These are phyloP conservation scores for Globisporangium yorkense DNA, from an alignment of 352 stramenopile species.

Conservation along the genomic window DNA sequence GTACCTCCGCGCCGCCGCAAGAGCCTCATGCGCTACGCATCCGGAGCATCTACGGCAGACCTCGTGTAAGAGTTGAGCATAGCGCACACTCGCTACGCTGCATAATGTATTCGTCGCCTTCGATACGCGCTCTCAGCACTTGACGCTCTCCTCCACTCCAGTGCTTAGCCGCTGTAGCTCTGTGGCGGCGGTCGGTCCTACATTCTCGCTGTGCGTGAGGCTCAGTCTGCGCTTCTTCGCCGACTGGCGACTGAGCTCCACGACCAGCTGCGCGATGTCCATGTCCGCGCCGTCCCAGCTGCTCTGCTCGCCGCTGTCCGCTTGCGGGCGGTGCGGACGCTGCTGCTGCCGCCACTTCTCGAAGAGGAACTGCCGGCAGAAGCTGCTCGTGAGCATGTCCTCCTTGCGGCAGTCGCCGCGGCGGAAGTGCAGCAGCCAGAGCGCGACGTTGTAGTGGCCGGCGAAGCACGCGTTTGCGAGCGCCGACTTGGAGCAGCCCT, in stretches of 20 bases:
- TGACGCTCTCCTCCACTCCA: neutral
- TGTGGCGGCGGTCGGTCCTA: neutral
- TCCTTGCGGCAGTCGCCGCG: conserved; percentile 9
- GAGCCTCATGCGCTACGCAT: conserved; percentile 12
- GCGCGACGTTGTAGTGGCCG: conserved; percentile 43
- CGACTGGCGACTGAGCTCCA: neutral
- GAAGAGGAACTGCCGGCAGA: conserved; percentile 4
- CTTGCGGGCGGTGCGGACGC: neutral
- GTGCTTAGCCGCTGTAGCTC: neutral
- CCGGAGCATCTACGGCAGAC: neutral
- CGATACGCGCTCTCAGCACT: neutral
- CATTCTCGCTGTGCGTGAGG: neutral
- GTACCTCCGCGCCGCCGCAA: conserved; percentile 4
- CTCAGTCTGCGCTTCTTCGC: neutral
- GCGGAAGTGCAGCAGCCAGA: conserved; percentile 35
- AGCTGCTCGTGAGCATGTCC: conserved; percentile 7
- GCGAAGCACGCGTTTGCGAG: conserved; percentile 54
- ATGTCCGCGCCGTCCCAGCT: neutral
- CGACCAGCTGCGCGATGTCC: conserved; percentile 2
- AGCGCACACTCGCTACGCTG: neutral
- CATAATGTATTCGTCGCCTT: neutral
- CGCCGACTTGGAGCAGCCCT: conserved; percentile 69
- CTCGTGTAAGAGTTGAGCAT: neutral
- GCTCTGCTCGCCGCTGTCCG: neutral
- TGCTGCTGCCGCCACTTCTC: conserved; percentile 7